These are phyloP conservation scores for Penicillium sp. DNA, from an alignment of 2,329 filamentous ascomycete species.

Conservation along the genomic window DNA sequence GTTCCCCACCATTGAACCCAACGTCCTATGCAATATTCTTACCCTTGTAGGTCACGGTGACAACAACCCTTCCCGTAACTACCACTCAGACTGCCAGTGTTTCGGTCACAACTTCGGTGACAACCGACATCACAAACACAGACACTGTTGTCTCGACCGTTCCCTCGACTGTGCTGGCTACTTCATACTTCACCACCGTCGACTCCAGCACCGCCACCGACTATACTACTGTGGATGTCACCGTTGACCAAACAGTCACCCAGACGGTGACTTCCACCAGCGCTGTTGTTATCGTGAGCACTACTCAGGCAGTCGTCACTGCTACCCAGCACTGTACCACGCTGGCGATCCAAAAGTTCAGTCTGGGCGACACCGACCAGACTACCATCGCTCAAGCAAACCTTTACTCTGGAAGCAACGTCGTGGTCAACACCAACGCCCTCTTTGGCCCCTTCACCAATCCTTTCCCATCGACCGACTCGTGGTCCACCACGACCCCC, in stretches of 20 bases:
- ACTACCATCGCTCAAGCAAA: not conserved
- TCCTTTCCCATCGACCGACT: not conserved
- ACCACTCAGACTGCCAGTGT: not conserved
- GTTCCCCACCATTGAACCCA: not conserved
- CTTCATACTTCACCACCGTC: not conserved
- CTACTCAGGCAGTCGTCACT: not conserved
- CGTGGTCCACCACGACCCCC: not conserved
- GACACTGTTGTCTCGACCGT: not conserved
- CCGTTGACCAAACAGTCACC: not conserved
- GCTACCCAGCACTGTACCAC: not conserved
- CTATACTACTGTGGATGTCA: not conserved
- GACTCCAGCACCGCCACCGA: not conserved
- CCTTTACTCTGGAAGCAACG: not conserved
- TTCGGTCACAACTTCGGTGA: not conserved
- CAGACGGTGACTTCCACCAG: not conserved
- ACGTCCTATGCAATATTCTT: no score
- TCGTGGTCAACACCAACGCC: not conserved
- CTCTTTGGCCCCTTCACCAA: not conserved
- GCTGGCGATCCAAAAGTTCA: not conserved
- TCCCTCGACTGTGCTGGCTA: not conserved
- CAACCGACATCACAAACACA: not conserved
- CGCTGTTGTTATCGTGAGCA: not conserved
- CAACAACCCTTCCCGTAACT: not conserved
- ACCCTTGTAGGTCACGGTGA: not conserved
- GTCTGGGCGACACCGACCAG: not conserved